Conservation (phyloP, 306 rosid species). For the Acacia confusa region DNA sequence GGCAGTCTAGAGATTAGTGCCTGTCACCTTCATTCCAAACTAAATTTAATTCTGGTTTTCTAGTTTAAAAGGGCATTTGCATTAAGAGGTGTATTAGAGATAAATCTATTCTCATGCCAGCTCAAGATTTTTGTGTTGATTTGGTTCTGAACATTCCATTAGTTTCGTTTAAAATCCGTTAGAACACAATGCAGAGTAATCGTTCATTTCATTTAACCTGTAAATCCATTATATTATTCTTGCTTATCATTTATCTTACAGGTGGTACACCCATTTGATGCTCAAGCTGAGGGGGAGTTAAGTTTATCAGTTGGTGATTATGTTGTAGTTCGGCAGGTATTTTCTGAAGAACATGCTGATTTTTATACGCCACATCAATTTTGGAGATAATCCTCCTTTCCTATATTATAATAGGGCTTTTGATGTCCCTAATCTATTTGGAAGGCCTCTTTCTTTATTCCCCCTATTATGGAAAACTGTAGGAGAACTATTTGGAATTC, state of each 20-base stretch:
- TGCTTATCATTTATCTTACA: conserved; percentile 35
- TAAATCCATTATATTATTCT: background rate
- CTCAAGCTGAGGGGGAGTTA: conserved; percentile 84
- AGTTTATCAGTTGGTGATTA: conserved; percentile 73
- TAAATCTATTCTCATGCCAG: background rate
- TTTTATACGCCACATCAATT: conserved; percentile 2
- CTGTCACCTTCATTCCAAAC: background rate
- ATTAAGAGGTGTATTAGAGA: background rate
- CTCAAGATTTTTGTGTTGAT: background rate
- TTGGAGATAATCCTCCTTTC: background rate
- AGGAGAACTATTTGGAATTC: background rate
- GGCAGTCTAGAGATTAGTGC: background rate
- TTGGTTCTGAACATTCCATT: background rate
- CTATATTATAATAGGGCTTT: background rate
- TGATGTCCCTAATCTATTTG: background rate
- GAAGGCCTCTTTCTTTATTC: background rate
- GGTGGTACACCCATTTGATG: conserved; percentile 91
- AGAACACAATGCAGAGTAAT: background rate
- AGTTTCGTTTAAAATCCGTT: background rate
- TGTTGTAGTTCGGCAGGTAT: conserved; percentile 86
- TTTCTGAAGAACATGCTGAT: conserved; percentile 1
- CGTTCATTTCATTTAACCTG: background rate
- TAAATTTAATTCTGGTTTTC: too few relatives aligned
- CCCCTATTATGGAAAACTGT: background rate
- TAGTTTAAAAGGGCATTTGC: background rate